These are phyloP conservation scores for Cutaneotrichosporon sp. DNA, from an alignment of 1,284 basidiomycete genomes.

Conservation along the genomic window DNA sequence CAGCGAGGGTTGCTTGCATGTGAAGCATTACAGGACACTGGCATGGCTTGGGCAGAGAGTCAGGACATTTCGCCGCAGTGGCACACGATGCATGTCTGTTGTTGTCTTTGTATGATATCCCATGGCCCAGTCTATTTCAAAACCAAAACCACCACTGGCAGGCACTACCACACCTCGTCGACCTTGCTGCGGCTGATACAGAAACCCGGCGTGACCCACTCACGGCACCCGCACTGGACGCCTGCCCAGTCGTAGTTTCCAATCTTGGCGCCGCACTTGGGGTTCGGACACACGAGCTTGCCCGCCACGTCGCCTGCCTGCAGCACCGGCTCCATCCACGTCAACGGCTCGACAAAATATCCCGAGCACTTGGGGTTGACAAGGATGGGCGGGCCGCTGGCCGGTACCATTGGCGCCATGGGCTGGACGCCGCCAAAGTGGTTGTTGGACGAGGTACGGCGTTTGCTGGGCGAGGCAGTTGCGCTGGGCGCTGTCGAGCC, in stretches of 20 bases:
- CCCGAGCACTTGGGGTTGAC: conserved; percentile 77
- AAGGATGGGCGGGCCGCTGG: conserved; percentile 60
- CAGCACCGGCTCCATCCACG: conserved; percentile 88
- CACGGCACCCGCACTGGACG: conserved; percentile 80
- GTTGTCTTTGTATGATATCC: neutral
- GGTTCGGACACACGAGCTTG: conserved; percentile 85
- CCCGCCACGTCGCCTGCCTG: conserved; percentile 69
- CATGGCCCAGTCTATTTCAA: too few species aligned
- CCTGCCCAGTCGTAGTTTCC: conserved; percentile 98
- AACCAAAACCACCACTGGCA: too few species aligned
- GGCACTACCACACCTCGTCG: conserved; percentile 61
- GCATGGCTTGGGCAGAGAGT: neutral
- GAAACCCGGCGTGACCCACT: conserved; percentile 90
- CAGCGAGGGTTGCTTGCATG: too few species aligned
- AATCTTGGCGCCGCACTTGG: conserved; percentile 81
- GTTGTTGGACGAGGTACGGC: conserved; percentile 1
- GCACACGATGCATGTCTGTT: neutral
- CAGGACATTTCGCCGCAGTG: neutral
- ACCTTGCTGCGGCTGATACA: conserved; percentile 85
- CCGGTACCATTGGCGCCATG: neutral
- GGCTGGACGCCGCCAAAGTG: neutral
- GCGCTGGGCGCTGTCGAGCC: too few species aligned
- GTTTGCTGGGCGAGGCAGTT: neutral
- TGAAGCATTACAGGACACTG: too few species aligned
- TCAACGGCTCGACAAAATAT: conserved; percentile 96